Conservation (phyloP, 2,329 filamentous ascomycete species). For the Fusarium citri region DNA sequence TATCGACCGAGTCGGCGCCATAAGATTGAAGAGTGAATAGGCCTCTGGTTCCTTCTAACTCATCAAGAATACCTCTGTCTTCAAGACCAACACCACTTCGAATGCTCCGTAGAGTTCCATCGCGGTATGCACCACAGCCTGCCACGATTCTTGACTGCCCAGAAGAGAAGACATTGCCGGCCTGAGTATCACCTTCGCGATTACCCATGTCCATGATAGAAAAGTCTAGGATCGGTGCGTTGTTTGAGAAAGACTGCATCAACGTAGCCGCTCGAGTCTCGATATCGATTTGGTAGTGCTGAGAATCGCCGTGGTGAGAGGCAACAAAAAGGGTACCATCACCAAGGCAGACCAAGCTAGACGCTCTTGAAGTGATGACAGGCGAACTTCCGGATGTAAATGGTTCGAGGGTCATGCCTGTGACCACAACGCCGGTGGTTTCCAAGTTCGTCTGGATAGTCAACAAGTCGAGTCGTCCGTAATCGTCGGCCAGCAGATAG, state of each 20-base stretch:
- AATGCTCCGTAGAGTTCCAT: constrained; percentile 89
- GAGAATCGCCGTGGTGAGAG: constrained; percentile 92
- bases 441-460: constrained; percentile 78
- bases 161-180: constrained; percentile 90
- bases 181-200: constrained; percentile 77
- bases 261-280: constrained; percentile 65
- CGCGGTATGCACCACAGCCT: constrained; percentile 88
- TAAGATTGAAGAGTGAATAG: constrained; percentile 75
- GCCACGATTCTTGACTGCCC: constrained; percentile 94
- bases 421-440: constrained; percentile 73
- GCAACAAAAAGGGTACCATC: constrained; percentile 83
- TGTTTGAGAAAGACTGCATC: constrained; percentile 78
- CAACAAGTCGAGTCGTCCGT: constrained; percentile 85
- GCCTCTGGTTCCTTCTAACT: constrained; percentile 78
- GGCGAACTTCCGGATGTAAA: constrained; percentile 47
- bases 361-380: constrained; percentile 75
- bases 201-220: constrained; percentile 96
- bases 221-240: constrained; percentile 93
- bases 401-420: constrained; percentile 74
- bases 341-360: constrained; percentile 81
- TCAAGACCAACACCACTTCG: constrained; percentile 94
- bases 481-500: constrained; percentile 93
- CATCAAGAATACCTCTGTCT: constrained; percentile 83
- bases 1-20: constrained; percentile 68
- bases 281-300: constrained; percentile 73